A percentile compares a stretch with the other conserved stretches of the same genome.
Conservation (phyloP, 1,139 yeast genomes). For the Pichia sp. region DNA sequence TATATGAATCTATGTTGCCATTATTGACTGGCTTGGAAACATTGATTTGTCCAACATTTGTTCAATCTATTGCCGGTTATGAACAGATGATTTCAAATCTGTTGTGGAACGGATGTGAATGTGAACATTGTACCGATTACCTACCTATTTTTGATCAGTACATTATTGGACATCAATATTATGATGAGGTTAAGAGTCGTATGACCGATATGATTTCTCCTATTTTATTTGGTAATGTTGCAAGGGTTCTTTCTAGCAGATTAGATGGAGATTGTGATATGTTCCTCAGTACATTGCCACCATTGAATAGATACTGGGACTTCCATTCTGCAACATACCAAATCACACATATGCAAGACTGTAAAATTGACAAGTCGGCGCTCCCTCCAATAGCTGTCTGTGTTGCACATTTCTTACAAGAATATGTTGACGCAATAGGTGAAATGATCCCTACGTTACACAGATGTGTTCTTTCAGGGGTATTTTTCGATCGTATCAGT, state of each 20-base stretch:
- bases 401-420: slow-evolving; percentile 41
- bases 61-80: slow-evolving; percentile 61
- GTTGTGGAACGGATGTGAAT: slow-evolving; percentile 75
- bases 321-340: slow-evolving; percentile 39
- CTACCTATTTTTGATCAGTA: slow-evolving; percentile 55
- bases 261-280: slow-evolving; percentile 28
- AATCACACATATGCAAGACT: slow-evolving; percentile 33
- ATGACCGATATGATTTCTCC: slow-evolving; percentile 63
- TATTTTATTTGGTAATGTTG: slow-evolving; percentile 51
- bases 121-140: slow-evolving; percentile 50
- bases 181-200: slow-evolving; percentile 40
- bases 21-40: slow-evolving; percentile 40
- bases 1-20: slow-evolving; percentile 51
- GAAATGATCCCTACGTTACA: slow-evolving; percentile 31
- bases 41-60: slow-evolving; percentile 54
- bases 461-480: slow-evolving; percentile 27
- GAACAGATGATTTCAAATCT: slow-evolving; percentile 68
- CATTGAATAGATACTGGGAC: slow-evolving; percentile 38
- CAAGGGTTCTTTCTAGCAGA: slow-evolving; percentile 43
- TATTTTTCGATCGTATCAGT: slow-evolving; percentile 19
- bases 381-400: slow-evolving; percentile 33
- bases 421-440: slow-evolving; percentile 34
- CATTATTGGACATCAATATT: slow-evolving; percentile 61
- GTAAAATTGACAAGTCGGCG: slow-evolving; percentile 34
- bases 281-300: slow-evolving; percentile 32